A percentile compares a stretch with the other conserved stretches of the same genome.
Evolutionary conservation across 2,329 filamentous ascomycete species (phyloP).

Genomic region (Talaromyces sp.): DNA sequence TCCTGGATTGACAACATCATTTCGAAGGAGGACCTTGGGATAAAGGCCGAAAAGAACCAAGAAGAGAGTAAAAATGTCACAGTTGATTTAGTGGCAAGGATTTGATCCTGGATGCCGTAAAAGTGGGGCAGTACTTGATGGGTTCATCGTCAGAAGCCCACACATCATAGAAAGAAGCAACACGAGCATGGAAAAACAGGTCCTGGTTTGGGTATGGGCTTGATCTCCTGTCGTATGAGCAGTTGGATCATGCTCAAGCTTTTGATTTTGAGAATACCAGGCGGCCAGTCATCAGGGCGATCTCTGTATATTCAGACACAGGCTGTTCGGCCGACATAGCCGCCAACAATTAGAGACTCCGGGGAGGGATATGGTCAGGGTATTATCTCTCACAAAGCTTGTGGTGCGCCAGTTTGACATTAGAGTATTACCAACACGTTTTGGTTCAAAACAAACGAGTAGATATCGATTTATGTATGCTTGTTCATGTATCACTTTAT

Average conservation of each 20-base stretch:
- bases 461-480: constrained; percentile 3
- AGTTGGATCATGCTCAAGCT: constrained; percentile 66
- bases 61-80: constrained; percentile 48
- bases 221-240: constrained; percentile 63
- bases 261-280: constrained; percentile 47
- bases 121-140: constrained; percentile 61
- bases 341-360: not conserved
- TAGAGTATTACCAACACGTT: not conserved
- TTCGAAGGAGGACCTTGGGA: constrained; percentile 67
- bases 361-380: not conserved
- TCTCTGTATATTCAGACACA: constrained; percentile 19
- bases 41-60: constrained; percentile 1
- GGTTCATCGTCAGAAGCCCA: constrained; percentile 20
- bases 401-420: not conserved
- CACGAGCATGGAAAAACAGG: constrained; percentile 19
- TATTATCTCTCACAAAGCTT: not conserved
- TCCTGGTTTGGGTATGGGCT: constrained; percentile 48
- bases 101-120: constrained; percentile 65
- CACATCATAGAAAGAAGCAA: constrained; percentile 16
- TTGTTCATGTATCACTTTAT: not conserved
- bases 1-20: constrained; percentile 73
- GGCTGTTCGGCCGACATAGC: not conserved
- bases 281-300: constrained; percentile 18
- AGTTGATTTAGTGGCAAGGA: constrained; percentile 64
- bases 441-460: not conserved